Percentiles rank a stretch among this genome's conserved stretches.
phyloP scores from a whole-genome alignment of 2,329 filamentous ascomycete genomes.

The Colletotrichum sp. region DNA sequence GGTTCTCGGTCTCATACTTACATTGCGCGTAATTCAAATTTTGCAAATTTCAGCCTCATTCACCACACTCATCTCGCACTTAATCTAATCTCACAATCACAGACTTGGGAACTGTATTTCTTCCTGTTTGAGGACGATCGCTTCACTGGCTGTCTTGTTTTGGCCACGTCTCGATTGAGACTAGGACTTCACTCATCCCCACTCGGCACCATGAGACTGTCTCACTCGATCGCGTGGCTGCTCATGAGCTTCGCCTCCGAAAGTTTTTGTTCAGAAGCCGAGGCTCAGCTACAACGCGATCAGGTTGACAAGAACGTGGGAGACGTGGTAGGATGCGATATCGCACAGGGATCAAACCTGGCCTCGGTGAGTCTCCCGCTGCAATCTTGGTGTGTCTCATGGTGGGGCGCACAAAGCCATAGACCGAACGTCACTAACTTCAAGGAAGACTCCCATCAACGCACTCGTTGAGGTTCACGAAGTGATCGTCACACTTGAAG shows the following conservation, averaged over 20 bases:
- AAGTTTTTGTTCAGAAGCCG: neutral
- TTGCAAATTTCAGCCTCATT: neutral
- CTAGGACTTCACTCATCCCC: neutral
- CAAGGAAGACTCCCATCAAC: neutral
- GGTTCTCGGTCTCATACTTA: neutral
- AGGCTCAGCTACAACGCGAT: fast-evolving
- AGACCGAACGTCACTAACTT: fast-evolving
- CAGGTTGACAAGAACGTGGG: neutral
- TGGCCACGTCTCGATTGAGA: neutral
- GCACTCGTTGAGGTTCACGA: slow-evolving; percentile 29
- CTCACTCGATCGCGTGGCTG: neutral
- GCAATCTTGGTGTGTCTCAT: neutral
- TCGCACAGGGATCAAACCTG: neutral
- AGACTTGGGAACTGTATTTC: neutral
- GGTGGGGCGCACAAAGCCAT: fast-evolving
- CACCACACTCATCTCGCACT: neutral
- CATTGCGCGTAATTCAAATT: neutral
- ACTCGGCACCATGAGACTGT: neutral
- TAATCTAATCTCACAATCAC: neutral
- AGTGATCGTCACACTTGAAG: slow-evolving; percentile 29
- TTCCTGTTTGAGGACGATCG: neutral
- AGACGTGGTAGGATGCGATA: neutral
- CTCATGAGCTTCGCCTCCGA: neutral
- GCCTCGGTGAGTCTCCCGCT: neutral
- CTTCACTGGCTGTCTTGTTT: neutral